Percentiles rank a stretch among this genome's conserved stretches.
phyloP scores from a whole-genome alignment of 129 eudicot genomes.

The Chrysanthemum seticuspe region DNA sequence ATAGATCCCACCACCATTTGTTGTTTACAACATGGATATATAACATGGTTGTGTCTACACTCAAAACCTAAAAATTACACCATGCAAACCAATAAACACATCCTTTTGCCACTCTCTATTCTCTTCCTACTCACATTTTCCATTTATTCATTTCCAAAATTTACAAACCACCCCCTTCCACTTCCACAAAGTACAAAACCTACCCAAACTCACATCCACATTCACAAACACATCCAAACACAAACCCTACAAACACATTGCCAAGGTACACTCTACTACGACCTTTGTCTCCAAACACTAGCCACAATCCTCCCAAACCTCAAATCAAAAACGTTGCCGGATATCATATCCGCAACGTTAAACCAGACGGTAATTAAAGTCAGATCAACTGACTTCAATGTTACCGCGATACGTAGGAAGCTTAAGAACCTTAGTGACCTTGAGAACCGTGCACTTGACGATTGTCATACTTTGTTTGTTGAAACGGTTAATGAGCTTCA shows the following conservation, averaged over 20 bases:
- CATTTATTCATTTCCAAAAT: constrained; percentile 12
- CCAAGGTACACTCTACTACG: constrained; percentile 63
- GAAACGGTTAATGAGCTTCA: constrained; percentile 49
- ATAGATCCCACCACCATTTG: not conserved
- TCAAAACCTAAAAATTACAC: constrained; percentile 10
- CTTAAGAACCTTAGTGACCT: constrained; percentile 33
- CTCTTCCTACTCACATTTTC: constrained; percentile 40
- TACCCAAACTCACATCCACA: constrained; percentile 36
- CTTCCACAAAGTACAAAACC: constrained; percentile 25
- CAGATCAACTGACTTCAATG: constrained; percentile 49
- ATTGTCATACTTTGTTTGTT: constrained; percentile 65
- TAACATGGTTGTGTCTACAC: constrained; percentile 1
- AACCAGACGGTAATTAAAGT: constrained; percentile 53
- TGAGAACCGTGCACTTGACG: constrained; percentile 71
- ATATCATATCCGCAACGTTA: constrained; percentile 59
- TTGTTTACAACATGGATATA: constrained; percentile 3
- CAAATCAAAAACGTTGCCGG: constrained; percentile 54
- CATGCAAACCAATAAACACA: constrained; percentile 34
- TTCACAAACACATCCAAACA: constrained; percentile 50
- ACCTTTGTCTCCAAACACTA: constrained; percentile 70
- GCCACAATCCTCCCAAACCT: constrained; percentile 60
- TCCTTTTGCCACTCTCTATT: constrained; percentile 26
- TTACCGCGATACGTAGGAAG: constrained; percentile 49
- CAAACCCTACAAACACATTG: constrained; percentile 53
- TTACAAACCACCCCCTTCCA: constrained; percentile 24